Evolutionary conservation across 2,329 filamentous ascomycete genomes (phyloP).

Genomic region (Sporothrix mexicana): DNA sequence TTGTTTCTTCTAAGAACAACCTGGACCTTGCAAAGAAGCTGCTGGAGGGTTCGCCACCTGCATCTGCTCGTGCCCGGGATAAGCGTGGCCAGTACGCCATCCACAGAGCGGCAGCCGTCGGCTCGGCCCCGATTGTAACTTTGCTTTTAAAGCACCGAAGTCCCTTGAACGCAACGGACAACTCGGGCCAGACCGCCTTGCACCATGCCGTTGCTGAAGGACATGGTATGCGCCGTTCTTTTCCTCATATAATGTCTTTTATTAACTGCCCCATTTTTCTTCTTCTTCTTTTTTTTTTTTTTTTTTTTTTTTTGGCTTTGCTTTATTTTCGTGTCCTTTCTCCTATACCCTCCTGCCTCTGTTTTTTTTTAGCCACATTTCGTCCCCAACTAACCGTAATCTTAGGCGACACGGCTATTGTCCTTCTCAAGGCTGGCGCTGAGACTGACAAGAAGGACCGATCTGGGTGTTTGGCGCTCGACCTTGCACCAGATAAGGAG

Average conservation of each 20-base stretch:
- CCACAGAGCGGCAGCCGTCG: constrained; percentile 88
- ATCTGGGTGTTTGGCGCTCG: constrained; percentile 74
- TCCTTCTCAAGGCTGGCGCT: constrained; percentile 82
- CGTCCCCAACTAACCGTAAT: too few relatives aligned
- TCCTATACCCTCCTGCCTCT: too few relatives aligned
- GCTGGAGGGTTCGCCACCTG: constrained; percentile 70
- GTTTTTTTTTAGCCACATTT: too few relatives aligned
- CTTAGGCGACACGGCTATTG: constrained; percentile 77
- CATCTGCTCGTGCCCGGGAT: constrained; percentile 81
- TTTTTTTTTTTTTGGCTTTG: too few relatives aligned
- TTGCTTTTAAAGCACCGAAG: constrained; percentile 77
- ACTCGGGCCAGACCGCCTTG: constrained; percentile 82
- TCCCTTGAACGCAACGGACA: constrained; percentile 82
- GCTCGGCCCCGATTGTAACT: constrained; percentile 84
- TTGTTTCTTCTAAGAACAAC: constrained; percentile 88
- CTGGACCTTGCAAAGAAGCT: constrained; percentile 80
- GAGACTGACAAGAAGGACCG: constrained; percentile 77
- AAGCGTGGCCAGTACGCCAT: constrained; percentile 87
- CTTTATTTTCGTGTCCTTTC: not conserved
- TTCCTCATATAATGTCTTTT: too few relatives aligned
- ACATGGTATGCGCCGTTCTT: constrained; percentile 55
- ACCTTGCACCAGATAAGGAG: constrained; percentile 85
- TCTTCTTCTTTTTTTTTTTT: too few relatives aligned
- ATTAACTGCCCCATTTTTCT: too few relatives aligned
- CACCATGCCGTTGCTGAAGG: constrained; percentile 85